Base-by-base conservation (phyloP, 345 rosid species). In the Isatis tinctoria region DNA sequence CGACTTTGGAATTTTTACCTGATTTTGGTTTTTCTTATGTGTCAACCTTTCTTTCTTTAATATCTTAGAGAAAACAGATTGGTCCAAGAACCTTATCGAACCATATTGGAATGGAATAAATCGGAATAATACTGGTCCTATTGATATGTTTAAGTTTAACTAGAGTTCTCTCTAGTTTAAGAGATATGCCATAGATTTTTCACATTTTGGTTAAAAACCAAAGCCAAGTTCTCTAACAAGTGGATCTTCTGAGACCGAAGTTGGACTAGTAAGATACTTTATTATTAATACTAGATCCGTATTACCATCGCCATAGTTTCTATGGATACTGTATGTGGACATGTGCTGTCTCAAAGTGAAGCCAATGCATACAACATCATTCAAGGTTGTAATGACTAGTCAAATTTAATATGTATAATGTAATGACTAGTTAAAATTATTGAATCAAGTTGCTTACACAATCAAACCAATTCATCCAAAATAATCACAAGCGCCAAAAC, bases 391-490 rank as follows among this genome's bases (percentile, higher is more conserved):
- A 37, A 40, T 52, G 70, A 72, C 70, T 40, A 41, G 70, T 53
- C 70, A 40, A 51, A 2, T 24, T 22, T 60, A 51, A 60, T 60
- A 28, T n/a, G n/a, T n/a, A n/a, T n/a, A n/a, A n/a, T n/a, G n/a
- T n/a, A n/a, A n/a, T n/a, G n/a, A n/a, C n/a, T n/a, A n/a, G n/a
- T n/a, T 3, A 5, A 54, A 57, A 33, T 70, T n/a, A 41, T 69
- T 69, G 32, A 56, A 58, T 14, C 47, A 70, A 60, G 60, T 72
- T 49, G 69, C 40, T 43, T 22, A 64, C 26, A 47, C 11, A 44
- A 54, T 26, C 44, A 32, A 11, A 65, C 48, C 64, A 53, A 64
- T 73, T 10, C 57, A 43, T 43, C 28, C 64, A 73, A 32, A 73
- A 54, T 56, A 51, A 26, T 28, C 36, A 72, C 12, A 49, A 52